phyloP scores from a whole-genome alignment of 2,329 filamentous ascomycete genomes.

The Periglandula ipomoeae region DNA sequence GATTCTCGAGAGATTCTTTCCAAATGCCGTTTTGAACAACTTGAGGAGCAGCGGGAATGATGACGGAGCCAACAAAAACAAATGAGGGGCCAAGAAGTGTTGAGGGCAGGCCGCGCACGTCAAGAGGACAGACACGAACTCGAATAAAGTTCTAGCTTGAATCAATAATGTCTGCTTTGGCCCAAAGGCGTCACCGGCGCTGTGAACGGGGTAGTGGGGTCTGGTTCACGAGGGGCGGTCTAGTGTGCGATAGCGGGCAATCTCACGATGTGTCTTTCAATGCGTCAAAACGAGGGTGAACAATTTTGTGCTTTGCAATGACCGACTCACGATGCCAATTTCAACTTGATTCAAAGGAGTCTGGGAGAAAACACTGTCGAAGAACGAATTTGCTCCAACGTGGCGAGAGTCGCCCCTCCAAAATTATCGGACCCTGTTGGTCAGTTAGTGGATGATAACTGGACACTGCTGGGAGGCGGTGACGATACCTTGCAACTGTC shows the following conservation, averaged over 20 bases:
- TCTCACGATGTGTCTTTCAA: background rate
- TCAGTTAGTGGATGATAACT: no score
- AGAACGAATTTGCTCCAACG: background rate
- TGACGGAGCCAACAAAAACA: background rate
- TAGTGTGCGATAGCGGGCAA: background rate
- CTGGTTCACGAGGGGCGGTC: background rate
- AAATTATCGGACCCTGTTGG: no score
- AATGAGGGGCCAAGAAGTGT: background rate
- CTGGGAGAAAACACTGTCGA: background rate
- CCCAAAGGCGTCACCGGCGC: conserved; percentile 2
- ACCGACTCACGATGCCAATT: background rate
- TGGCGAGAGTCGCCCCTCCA: background rate
- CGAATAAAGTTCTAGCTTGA: background rate
- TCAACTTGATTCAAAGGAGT: background rate
- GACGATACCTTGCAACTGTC: background rate
- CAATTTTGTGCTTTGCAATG: background rate
- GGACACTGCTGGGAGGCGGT: background rate
- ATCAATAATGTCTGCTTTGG: background rate
- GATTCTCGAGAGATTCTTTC: background rate
- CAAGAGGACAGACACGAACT: conserved; percentile 5
- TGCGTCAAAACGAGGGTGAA: background rate
- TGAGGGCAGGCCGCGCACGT: background rate
- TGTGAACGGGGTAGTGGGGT: background rate
- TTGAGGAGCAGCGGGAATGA: background rate
- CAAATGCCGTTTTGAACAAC: background rate